Percentiles rank a stretch among this genome's conserved stretches.
These are phyloP conservation scores for Babjeviella inositovora DNA, from an alignment of 805 yeast species.

Conservation along the genomic window DNA sequence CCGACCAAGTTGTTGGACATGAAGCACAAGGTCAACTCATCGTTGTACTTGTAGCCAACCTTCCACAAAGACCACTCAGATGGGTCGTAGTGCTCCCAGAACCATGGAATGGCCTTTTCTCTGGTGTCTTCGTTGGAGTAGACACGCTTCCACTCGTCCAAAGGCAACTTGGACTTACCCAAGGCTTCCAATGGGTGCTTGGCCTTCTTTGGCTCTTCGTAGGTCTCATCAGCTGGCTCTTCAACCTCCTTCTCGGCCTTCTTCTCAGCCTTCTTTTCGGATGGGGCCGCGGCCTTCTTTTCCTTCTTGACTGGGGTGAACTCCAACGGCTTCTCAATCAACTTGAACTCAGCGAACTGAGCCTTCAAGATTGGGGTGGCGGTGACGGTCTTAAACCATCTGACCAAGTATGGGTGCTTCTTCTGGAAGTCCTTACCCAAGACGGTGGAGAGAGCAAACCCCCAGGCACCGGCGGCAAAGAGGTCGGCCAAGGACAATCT, in stretches of 20 bases:
- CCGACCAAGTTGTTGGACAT: conserved; percentile 98
- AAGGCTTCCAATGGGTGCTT: conserved; percentile 85
- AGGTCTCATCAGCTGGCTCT: conserved; percentile 28
- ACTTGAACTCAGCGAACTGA: conserved; percentile 32
- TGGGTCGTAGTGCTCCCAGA: conserved; percentile 91
- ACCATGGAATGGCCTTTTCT: conserved; percentile 88
- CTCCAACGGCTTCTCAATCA: conserved; percentile 52
- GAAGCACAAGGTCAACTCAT: conserved; percentile 90
- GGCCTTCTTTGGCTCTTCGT: too few relatives aligned
- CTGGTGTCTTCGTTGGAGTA: conserved; percentile 98
- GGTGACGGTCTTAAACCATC: conserved; percentile 56
- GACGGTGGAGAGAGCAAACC: conserved; percentile 39
- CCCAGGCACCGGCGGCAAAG: conserved; percentile 26
- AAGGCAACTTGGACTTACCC: conserved; percentile 50
- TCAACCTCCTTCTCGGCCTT: conserved; percentile 17
- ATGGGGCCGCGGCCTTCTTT: conserved; percentile 24
- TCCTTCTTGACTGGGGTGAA: conserved; percentile 65
- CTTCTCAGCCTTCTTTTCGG: conserved; percentile 15
- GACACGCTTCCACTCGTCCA: conserved; percentile 92
- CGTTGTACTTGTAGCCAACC: conserved; percentile 95
- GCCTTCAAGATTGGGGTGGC: conserved; percentile 24
- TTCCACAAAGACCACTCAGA: conserved; percentile 90
- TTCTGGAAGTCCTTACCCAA: conserved; percentile 55
- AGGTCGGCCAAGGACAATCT: conserved; percentile 50
- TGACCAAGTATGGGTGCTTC: conserved; percentile 40